Base-by-base conservation (phyloP, 306 rosid genomes). In the Fragaria nilgerrensis region DNA sequence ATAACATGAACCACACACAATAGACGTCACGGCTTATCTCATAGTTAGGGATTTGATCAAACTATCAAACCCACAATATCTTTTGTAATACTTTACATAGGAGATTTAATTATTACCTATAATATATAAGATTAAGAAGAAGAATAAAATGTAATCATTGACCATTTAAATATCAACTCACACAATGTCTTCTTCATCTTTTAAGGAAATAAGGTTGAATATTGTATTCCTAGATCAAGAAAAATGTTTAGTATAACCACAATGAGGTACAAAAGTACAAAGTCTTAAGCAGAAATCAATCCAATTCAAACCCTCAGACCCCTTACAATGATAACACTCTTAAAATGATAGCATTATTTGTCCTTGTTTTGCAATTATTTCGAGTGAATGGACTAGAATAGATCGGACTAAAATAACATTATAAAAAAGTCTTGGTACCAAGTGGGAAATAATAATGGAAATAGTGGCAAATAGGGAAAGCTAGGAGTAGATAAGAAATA, bases 401-500 rank as follows among this genome's bases (percentile, higher is more conserved):
- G 13, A 68, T 65, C 0, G 27, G 70, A 66, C 25, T 66, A 37
- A 20, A 66, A 66, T 66, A 66, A 20, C 17, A 37, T 37, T 37
- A 37, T 58, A 32, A 3, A 73, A 79, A 62, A 27, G 37, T 55
- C 4, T 1, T 59, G 47, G 2, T 36, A 45, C 74, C 82, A 61
- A 78, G 82, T 78, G 82, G 83, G 47, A 39, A 43, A 14, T 73
- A 43, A 49, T 53, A 43, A 44, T 48, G 50, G 44, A 49, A 52
- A 50, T 50, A n/a, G 22, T 70, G 6, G 43, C 58, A 76, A 70
- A 32, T 53, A 72, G 81, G 66, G 20, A 36, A 44, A 66, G 55
- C 11, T n/a, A 34, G 12, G 44, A 63, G 74, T 56, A 3, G 78
- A 72, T 80, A 53, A 53, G 70, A 76, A 77, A 77, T 62, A 50